phyloP scores from a whole-genome alignment of 441 rosid genomes.

The Pelargonium myrrhifolium region DNA sequence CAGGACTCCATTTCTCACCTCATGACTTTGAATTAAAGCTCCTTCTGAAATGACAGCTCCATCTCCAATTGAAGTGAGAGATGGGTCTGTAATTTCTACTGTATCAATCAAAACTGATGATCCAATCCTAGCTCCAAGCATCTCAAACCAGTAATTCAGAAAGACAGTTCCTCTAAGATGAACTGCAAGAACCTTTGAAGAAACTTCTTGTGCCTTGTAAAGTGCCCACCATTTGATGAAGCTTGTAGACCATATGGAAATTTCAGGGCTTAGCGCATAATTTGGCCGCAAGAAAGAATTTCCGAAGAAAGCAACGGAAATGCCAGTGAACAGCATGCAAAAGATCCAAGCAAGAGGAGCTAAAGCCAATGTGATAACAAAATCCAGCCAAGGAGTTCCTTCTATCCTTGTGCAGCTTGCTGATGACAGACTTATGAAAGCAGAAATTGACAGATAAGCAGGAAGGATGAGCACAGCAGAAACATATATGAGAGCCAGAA shows the following conservation, averaged over 20 bases:
- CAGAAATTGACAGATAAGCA: conserved; percentile 43
- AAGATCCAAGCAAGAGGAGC: conserved; percentile 68
- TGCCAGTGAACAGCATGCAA: conserved; percentile 40
- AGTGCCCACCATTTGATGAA: conserved; percentile 77
- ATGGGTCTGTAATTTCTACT: conserved; percentile 54
- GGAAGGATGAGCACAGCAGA: conserved; percentile 43
- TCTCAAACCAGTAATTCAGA: conserved; percentile 58
- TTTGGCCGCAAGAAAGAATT: conserved; percentile 57
- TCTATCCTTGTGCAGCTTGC: conserved; percentile 8
- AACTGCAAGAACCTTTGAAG: conserved; percentile 55
- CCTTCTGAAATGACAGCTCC: conserved; percentile 64
- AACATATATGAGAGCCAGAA: conserved; percentile 42
- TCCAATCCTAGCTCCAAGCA: conserved; percentile 60
- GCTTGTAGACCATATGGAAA: conserved; percentile 50
- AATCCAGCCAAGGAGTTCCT: conserved; percentile 27
- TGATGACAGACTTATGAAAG: conserved; percentile 33
- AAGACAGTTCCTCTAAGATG: conserved; percentile 58
- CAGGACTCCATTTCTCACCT: conserved; percentile 47
- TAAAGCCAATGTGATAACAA: conserved; percentile 27
- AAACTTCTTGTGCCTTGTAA: conserved; percentile 51
- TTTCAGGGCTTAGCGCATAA: conserved; percentile 41
- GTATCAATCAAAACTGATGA: conserved; percentile 56
- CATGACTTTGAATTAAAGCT: conserved; percentile 57
- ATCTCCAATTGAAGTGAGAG: conserved; percentile 56
- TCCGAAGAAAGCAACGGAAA: conserved; percentile 42